These are phyloP conservation scores for Asterella californica DNA, from an alignment of 225 moss, liverwort and hornwort species.

Conservation along the genomic window DNA sequence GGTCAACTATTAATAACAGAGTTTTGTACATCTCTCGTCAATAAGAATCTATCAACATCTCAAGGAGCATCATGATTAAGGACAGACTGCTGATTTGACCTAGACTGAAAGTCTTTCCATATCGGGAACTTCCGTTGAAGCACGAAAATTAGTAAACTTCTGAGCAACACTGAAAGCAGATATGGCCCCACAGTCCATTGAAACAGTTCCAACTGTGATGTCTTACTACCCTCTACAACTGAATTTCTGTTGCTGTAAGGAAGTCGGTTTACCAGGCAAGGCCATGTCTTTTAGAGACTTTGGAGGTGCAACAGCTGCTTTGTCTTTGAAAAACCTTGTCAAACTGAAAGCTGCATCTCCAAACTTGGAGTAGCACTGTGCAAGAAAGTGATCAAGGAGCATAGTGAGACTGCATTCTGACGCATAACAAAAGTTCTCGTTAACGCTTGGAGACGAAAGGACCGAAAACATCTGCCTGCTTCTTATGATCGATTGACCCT, in stretches of 20 bases:
- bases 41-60: too few relatives aligned
- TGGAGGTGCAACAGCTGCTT: constrained; percentile 42
- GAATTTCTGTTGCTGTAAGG: not conserved
- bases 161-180: not conserved
- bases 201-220: not conserved
- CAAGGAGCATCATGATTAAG: too few relatives aligned
- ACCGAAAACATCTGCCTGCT: not conserved
- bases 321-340: constrained; percentile 86
- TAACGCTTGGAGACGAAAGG: not conserved
- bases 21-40: too few relatives aligned
- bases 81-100: too few relatives aligned
- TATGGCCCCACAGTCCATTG: not conserved
- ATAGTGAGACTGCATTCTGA: not conserved
- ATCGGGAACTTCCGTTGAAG: not conserved
- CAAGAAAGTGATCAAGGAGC: not conserved
- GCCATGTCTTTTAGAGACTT: constrained; percentile 6
- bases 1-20: not conserved
- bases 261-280: not conserved
- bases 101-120: not conserved
- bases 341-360: constrained; percentile 89
- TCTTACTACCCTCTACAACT: not conserved
- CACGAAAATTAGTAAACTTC: not conserved
- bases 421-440: not conserved
- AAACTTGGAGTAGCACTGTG: constrained; percentile 87
- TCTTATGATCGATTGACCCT: not conserved